A percentile compares a stretch with the other conserved stretches of the same genome.
phyloP scores from a whole-genome alignment of 2,329 filamentous ascomycete genomes.

The Ceratocystis albifundus region DNA sequence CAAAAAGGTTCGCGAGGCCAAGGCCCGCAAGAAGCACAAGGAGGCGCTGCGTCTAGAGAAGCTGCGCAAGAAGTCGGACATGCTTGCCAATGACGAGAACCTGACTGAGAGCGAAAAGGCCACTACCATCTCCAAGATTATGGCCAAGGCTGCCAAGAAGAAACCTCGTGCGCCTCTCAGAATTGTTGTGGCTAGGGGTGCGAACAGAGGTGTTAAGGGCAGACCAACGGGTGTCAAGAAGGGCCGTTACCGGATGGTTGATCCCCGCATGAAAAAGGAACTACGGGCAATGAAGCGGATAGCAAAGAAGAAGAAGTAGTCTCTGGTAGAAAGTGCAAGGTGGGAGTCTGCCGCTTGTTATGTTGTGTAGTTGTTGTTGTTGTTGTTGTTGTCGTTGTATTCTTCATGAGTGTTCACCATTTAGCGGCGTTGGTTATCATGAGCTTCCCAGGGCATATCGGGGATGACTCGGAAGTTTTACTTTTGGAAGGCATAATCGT shows the following conservation, averaged over 20 bases:
- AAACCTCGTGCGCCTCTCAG: slow-evolving; percentile 74
- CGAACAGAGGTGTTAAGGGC: slow-evolving; percentile 75
- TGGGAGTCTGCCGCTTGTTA: not conserved
- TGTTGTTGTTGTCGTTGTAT: not conserved
- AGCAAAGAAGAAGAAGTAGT: slow-evolving; percentile 55
- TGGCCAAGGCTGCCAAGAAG: slow-evolving; percentile 72
- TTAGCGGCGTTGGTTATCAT: slow-evolving; percentile 21
- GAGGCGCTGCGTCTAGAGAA: slow-evolving; percentile 84
- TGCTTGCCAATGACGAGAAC: slow-evolving; percentile 77
- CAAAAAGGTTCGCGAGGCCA: slow-evolving; percentile 97
- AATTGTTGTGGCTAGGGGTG: slow-evolving; percentile 76
- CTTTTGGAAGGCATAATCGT: slow-evolving; percentile 19
- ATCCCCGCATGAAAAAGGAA: slow-evolving; percentile 93
- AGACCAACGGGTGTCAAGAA: slow-evolving; percentile 75
- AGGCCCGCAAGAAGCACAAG: slow-evolving; percentile 94
- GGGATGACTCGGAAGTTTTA: slow-evolving; percentile 19
- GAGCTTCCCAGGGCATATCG: slow-evolving; percentile 10
- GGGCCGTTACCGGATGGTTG: slow-evolving; percentile 95
- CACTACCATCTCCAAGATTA: slow-evolving; percentile 65
- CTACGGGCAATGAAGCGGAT: slow-evolving; percentile 71
- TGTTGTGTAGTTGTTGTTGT: slow-evolving; percentile 17
- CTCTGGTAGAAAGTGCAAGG: not conserved
- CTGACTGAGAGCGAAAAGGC: slow-evolving; percentile 96
- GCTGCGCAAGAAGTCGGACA: slow-evolving; percentile 89
- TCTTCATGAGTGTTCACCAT: slow-evolving; percentile 16